Evolutionary conservation across 495 filamentous ascomycete genomes (phyloP).

Genomic region (Aspergillus leporis): DNA sequence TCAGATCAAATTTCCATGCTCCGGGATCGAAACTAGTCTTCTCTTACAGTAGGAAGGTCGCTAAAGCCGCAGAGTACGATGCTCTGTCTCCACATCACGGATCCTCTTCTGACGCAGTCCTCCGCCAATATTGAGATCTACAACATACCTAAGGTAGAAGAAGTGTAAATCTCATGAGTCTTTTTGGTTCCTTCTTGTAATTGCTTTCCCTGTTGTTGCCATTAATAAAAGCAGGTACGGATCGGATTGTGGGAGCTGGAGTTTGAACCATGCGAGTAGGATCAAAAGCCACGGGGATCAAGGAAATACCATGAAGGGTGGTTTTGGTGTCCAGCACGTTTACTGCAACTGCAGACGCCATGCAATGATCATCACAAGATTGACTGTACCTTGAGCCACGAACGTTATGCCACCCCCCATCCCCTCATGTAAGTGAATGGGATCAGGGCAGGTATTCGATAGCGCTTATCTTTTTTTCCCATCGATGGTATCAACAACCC

Average conservation of each 20-base stretch:
- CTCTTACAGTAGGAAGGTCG: not conserved
- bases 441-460: not conserved
- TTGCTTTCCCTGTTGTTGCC: not conserved
- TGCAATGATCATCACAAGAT: not conserved
- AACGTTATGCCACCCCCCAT: not conserved
- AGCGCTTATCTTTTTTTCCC: not conserved
- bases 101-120: not conserved
- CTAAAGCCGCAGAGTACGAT: not conserved
- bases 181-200: not conserved
- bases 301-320: not conserved
- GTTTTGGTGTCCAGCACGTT: slow-evolving; percentile 1
- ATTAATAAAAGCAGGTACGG: not conserved
- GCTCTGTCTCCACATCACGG: not conserved
- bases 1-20: not conserved
- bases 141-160: not conserved
- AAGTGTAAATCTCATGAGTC: slow-evolving; percentile 6
- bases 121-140: slow-evolving; percentile 10
- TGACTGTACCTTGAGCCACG: not conserved
- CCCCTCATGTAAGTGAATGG: not conserved
- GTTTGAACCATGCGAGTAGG: slow-evolving; percentile 1
- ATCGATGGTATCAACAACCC: not conserved
- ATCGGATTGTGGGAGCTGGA: not conserved
- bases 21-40: not conserved
- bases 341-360: not conserved
- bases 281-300: not conserved